These are phyloP conservation scores for Aspergillus ostianus DNA, from an alignment of 495 filamentous ascomycete genomes.

Conservation along the genomic window DNA sequence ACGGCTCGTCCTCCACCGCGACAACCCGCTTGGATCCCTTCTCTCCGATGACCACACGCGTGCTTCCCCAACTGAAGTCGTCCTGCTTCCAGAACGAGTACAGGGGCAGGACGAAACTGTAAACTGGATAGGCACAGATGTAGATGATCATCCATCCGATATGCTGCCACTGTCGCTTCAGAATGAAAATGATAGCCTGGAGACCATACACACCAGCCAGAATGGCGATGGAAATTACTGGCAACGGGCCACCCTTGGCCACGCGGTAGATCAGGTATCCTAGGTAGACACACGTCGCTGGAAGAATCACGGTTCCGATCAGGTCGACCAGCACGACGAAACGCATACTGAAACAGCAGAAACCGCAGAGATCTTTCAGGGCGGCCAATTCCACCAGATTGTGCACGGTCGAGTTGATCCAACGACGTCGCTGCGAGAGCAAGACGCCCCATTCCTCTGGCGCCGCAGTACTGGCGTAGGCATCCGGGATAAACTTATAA, in stretches of 20 bases:
- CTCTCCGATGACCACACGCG: slow-evolving; percentile 93
- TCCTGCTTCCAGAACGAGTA: slow-evolving; percentile 99
- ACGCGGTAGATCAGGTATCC: slow-evolving; percentile 91
- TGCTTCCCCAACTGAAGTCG: slow-evolving; percentile 98
- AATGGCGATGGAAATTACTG: slow-evolving; percentile 82
- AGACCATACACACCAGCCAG: slow-evolving; percentile 94
- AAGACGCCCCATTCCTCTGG: slow-evolving; percentile 91
- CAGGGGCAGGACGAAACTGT: slow-evolving; percentile 84
- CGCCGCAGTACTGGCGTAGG: slow-evolving; percentile 87
- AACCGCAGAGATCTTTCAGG: slow-evolving; percentile 90
- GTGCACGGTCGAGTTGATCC: slow-evolving; percentile 99
- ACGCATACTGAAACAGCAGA: slow-evolving; percentile 99
- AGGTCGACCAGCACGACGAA: slow-evolving; percentile 97
- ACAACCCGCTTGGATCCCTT: slow-evolving; percentile 86
- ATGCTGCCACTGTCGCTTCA: slow-evolving; percentile 97
- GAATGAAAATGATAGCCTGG: slow-evolving; percentile 95
- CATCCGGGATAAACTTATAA: slow-evolving; percentile 93
- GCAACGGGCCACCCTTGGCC: slow-evolving; percentile 75
- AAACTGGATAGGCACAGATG: slow-evolving; percentile 88
- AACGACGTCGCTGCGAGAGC: slow-evolving; percentile 90
- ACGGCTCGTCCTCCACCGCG: slow-evolving; percentile 81
- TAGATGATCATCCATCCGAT: slow-evolving; percentile 99
- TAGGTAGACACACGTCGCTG: slow-evolving; percentile 87
- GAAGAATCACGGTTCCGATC: slow-evolving; percentile 85
- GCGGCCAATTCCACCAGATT: slow-evolving; percentile 87